Evolutionary conservation across 805 yeast genomes (phyloP).

Genomic region (Suhomyces canberraensis): DNA sequence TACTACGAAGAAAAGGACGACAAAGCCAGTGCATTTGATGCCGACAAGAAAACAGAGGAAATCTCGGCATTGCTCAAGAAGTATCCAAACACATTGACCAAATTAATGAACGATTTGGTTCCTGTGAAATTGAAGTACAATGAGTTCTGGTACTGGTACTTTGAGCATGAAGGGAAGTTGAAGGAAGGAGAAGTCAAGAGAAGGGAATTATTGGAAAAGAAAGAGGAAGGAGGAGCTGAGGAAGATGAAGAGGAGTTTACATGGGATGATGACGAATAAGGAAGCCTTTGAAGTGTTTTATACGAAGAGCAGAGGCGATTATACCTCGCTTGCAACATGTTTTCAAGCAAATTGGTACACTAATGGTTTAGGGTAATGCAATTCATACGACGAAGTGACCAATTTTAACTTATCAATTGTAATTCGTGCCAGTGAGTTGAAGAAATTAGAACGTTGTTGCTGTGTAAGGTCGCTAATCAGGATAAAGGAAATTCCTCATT

Average conservation of each 20-base stretch:
- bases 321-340: no score
- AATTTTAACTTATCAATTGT: no score
- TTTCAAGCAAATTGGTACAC: no score
- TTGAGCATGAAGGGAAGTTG: constrained; percentile 49
- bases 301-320: no score
- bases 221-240: constrained; percentile 15
- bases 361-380: no score
- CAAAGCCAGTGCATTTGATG: constrained; percentile 30
- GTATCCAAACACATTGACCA: constrained; percentile 48
- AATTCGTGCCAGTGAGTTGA: no score
- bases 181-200: constrained; percentile 63
- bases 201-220: constrained; percentile 52
- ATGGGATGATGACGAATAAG: constrained; percentile 52
- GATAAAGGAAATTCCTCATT: no score
- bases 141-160: constrained; percentile 75
- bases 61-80: constrained; percentile 46
- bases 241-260: constrained; percentile 51
- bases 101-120: constrained; percentile 60
- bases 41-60: constrained; percentile 48
- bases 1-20: constrained; percentile 15
- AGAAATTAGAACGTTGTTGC: no score
- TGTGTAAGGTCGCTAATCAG: no score
- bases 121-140: constrained; percentile 59
- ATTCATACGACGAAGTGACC: no score
- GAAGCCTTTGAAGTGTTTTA: no score